Percentiles rank a stretch among this genome's conserved stretches.
These are phyloP conservation scores for Moricandia moricandioides DNA, from an alignment of 345 rosid genomes.

Conservation along the genomic window DNA sequence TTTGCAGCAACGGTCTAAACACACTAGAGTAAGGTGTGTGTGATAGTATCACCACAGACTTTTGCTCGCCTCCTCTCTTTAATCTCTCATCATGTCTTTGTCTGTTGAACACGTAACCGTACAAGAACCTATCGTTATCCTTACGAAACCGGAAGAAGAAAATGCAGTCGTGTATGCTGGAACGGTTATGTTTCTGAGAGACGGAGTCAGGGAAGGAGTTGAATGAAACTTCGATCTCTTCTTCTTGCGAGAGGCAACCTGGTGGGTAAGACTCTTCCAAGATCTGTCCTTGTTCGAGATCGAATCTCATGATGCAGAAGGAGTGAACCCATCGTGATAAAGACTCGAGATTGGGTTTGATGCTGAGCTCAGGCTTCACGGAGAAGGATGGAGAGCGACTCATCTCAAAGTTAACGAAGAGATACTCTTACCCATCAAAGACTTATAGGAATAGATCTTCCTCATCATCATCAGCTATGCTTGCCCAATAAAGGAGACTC, in stretches of 20 bases:
- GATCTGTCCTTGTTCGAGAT: slow-evolving; percentile 95
- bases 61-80: slow-evolving; percentile 96
- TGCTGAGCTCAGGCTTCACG: slow-evolving; percentile 59
- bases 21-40: slow-evolving; percentile 74
- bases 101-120: slow-evolving; percentile 93
- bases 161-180: slow-evolving; percentile 94
- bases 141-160: slow-evolving; percentile 84
- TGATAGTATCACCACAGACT: slow-evolving; percentile 87
- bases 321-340: slow-evolving; percentile 78
- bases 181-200: slow-evolving; percentile 80
- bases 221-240: slow-evolving; percentile 89
- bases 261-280: slow-evolving; percentile 90
- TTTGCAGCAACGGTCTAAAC: slow-evolving; percentile 89
- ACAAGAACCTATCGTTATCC: slow-evolving; percentile 30
- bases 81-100: slow-evolving; percentile 95
- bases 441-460: neutral
- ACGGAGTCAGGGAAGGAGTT: slow-evolving; percentile 96
- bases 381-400: slow-evolving; percentile 89
- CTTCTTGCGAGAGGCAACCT: slow-evolving; percentile 58
- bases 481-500: neutral
- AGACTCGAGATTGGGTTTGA: slow-evolving; percentile 64
- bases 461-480: slow-evolving; percentile 23
- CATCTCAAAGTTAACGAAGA: slow-evolving; percentile 49
- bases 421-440: slow-evolving; percentile 35
- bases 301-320: slow-evolving; percentile 86